These are phyloP conservation scores for Castanea sativa DNA, from an alignment of 306 rosid genomes.

Conservation along the genomic window DNA sequence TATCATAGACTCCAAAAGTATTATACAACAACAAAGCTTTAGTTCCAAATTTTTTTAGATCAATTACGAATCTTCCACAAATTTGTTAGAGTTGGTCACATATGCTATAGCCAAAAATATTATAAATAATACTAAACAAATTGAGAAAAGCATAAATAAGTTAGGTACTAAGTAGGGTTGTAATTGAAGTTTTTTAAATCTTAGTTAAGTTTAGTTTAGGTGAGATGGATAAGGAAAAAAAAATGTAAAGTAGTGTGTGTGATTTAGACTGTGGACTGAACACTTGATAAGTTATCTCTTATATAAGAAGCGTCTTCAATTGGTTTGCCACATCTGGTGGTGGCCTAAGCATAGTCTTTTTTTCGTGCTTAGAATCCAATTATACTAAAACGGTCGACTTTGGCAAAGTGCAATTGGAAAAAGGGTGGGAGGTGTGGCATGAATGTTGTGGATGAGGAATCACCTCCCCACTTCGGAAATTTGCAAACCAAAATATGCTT, in stretches of 20 bases:
- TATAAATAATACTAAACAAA: no score
- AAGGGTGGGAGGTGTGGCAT: slow-evolving; percentile 32
- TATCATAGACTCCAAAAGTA: no score
- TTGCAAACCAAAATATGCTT: slow-evolving; percentile 4
- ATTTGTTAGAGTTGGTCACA: no score
- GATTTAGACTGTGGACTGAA: neutral
- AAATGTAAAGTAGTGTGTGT: no score
- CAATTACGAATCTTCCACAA: no score
- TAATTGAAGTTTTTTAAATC: neutral
- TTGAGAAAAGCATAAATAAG: no score
- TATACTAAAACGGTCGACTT: slow-evolving; percentile 9
- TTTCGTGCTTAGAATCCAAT: neutral
- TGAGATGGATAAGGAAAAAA: no score
- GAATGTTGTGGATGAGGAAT: slow-evolving; percentile 48
- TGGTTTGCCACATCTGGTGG: neutral
- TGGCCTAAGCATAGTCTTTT: neutral
- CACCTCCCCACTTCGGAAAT: slow-evolving; percentile 30
- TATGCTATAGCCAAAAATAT: no score
- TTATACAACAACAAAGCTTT: no score
- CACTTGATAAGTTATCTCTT: neutral
- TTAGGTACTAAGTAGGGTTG: neutral
- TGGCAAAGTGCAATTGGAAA: slow-evolving; percentile 6
- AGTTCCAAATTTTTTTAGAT: no score
- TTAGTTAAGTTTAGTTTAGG: no score
- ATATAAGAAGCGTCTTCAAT: neutral